Evolutionary conservation across 768 basidiomycete genomes (phyloP).

Genomic region (Lanmaoa rubissima): DNA sequence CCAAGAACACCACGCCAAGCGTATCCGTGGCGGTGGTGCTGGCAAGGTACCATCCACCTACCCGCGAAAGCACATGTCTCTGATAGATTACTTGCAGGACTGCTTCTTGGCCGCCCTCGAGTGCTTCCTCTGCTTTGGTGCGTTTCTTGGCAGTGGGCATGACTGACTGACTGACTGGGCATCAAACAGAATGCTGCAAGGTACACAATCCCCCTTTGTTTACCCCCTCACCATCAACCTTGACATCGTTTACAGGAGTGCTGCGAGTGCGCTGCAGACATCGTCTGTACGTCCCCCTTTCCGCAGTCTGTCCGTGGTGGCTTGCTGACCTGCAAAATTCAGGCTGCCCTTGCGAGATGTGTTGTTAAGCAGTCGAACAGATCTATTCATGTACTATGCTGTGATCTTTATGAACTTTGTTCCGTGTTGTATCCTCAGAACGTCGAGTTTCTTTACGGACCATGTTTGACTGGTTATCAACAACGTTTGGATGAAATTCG

Average conservation of each 20-base stretch:
- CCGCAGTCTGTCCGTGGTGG: not conserved
- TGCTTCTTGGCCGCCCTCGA: constrained; percentile 60
- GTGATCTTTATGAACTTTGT: constrained; percentile 1
- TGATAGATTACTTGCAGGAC: constrained; percentile 42
- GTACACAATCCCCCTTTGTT: constrained; percentile 30
- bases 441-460: not conserved
- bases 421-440: constrained; percentile 14
- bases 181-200: constrained; percentile 62
- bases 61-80: not conserved
- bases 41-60: constrained; percentile 45
- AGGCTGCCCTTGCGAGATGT: constrained; percentile 84
- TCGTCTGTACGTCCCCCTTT: constrained; percentile 53
- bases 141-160: constrained; percentile 19
- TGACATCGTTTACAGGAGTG: constrained; percentile 44
- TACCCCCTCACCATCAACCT: not conserved
- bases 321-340: not conserved
- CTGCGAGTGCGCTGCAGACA: constrained; percentile 69
- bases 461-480: not conserved
- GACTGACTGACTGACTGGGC: not conserved
- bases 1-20: constrained; percentile 44
- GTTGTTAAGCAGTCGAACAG: constrained; percentile 44
- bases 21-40: constrained; percentile 71
- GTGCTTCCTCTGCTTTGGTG: constrained; percentile 75
- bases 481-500: too few relatives aligned
- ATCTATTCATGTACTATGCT: constrained; percentile 1